These are phyloP conservation scores for Trichoderma asperelloides DNA, from an alignment of 495 filamentous ascomycete species.

Conservation along the genomic window DNA sequence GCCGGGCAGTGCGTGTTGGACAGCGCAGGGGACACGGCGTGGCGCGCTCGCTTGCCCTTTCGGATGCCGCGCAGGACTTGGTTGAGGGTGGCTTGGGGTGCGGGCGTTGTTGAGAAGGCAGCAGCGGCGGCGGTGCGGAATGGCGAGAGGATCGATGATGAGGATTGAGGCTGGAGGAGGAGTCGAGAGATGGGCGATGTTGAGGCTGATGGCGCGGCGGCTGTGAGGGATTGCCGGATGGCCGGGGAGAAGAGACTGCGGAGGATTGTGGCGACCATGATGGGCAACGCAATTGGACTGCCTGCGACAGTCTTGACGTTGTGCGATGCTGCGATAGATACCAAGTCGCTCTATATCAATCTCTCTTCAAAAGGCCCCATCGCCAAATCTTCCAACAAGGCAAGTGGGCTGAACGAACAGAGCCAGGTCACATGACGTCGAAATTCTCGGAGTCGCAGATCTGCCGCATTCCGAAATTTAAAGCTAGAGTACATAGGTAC, in stretches of 20 bases:
- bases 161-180: background rate
- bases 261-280: background rate
- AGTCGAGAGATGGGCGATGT: constrained; percentile 11
- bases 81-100: constrained; percentile 48
- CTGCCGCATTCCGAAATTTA: background rate
- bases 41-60: constrained; percentile 63
- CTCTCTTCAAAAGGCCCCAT: background rate
- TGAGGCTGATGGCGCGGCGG: background rate
- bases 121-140: constrained; percentile 14
- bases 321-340: background rate
- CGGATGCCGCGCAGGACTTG: constrained; percentile 66
- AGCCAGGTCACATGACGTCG: background rate
- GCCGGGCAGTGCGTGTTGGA: constrained; percentile 55
- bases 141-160: background rate
- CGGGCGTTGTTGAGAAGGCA: constrained; percentile 41
- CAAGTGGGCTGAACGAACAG: background rate
- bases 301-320: background rate
- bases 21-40: constrained; percentile 78
- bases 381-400: constrained; percentile 1
- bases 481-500: background rate
- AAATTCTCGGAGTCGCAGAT: background rate
- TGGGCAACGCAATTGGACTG: background rate
- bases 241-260: constrained; percentile 9
- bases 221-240: constrained; percentile 14
- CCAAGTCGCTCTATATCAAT: background rate